Percentiles rank a stretch among this genome's conserved stretches.
Conservation (phyloP, 2,329 filamentous ascomycete species). For the Colletotrichum sp. region DNA sequence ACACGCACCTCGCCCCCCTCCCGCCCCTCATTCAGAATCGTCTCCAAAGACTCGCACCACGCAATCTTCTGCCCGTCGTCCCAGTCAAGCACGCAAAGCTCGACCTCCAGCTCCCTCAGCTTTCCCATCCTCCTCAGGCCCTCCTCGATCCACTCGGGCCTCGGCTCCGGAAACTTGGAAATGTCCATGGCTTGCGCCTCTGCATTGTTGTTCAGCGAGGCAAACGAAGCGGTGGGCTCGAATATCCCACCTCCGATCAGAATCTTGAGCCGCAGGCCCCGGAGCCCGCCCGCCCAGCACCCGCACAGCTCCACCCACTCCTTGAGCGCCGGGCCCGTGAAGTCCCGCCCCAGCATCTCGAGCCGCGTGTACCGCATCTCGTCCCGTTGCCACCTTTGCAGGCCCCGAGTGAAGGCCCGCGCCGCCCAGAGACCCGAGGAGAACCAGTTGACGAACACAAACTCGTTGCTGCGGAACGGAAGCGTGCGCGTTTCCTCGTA, state of each 20-base stretch:
- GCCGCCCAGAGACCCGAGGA: slow-evolving; percentile 48
- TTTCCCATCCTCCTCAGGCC: slow-evolving; percentile 35
- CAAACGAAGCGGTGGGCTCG: slow-evolving; percentile 12
- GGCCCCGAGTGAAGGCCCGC: slow-evolving; percentile 35
- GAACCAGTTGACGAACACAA: slow-evolving; percentile 52
- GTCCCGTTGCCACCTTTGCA: slow-evolving; percentile 47
- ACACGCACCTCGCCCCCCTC: slow-evolving; percentile 24
- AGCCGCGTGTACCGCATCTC: slow-evolving; percentile 44
- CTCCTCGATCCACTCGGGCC: slow-evolving; percentile 32
- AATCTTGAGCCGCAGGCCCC: slow-evolving; percentile 46
- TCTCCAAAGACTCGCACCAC: slow-evolving; percentile 39
- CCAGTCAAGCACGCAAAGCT: slow-evolving; percentile 39
- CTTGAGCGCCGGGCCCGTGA: slow-evolving; percentile 30
- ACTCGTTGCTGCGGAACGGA: slow-evolving; percentile 49
- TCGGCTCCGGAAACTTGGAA: slow-evolving; percentile 17
- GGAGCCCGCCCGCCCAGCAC: slow-evolving; percentile 37
- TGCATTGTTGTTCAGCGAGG: slow-evolving; percentile 9
- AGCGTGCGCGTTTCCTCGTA: slow-evolving; percentile 46
- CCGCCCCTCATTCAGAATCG: slow-evolving; percentile 27
- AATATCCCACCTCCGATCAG: slow-evolving; percentile 29
- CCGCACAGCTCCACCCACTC: slow-evolving; percentile 43
- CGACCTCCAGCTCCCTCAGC: slow-evolving; percentile 45
- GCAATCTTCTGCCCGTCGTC: slow-evolving; percentile 32
- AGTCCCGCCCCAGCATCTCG: slow-evolving; percentile 44
- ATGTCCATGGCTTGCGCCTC: slow-evolving; percentile 28